Percentiles rank a stretch among this genome's conserved stretches.
phyloP scores from a whole-genome alignment of 768 basidiomycete genomes.

The Leccinellum rugosiceps region DNA sequence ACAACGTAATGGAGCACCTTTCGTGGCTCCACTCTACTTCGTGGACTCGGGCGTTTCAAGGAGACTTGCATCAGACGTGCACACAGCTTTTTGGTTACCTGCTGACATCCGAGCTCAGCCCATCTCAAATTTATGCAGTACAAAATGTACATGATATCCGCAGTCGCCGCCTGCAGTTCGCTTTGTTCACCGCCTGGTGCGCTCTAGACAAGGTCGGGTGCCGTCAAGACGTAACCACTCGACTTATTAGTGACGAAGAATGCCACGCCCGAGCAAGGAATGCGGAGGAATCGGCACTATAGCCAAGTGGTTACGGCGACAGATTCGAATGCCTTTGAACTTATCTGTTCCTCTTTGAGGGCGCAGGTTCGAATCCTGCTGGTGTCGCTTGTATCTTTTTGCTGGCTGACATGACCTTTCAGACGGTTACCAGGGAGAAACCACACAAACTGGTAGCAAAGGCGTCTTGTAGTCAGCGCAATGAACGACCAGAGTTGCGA shows the following conservation, averaged over 20 bases:
- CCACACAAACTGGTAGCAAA: neutral
- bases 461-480: neutral
- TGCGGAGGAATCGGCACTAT: constrained; percentile 39
- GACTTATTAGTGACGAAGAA: neutral
- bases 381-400: constrained; percentile 42
- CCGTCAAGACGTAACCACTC: too few relatives aligned
- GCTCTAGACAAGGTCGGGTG: too few relatives aligned
- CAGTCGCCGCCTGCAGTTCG: neutral
- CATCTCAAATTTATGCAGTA: neutral
- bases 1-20: constrained; percentile 1
- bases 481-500: neutral
- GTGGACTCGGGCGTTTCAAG: neutral
- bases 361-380: constrained; percentile 71
- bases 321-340: constrained; percentile 50
- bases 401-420: neutral
- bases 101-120: neutral
- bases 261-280: too few relatives aligned
- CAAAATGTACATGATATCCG: neutral
- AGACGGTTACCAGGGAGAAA: neutral
- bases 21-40: neutral
- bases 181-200: neutral
- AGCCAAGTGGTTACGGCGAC: constrained; percentile 79
- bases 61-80: neutral
- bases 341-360: constrained; percentile 62
- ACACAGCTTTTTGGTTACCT: neutral